phyloP scores from a whole-genome alignment of 2,329 filamentous ascomycete species.

The Colletotrichum brevisporum region DNA sequence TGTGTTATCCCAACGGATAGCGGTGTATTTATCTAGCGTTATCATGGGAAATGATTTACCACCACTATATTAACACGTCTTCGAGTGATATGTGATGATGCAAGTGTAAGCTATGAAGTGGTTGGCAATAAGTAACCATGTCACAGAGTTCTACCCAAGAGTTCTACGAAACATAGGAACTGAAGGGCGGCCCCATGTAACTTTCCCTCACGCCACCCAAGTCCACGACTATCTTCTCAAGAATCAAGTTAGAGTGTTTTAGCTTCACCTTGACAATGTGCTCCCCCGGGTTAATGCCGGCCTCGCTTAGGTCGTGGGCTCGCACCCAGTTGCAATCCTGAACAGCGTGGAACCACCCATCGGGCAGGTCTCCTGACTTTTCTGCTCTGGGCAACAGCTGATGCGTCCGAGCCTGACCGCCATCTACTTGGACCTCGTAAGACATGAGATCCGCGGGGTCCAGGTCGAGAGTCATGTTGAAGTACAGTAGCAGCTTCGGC shows the following conservation, averaged over 20 bases:
- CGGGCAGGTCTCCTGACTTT: conserved; percentile 56
- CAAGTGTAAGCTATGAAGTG: no score
- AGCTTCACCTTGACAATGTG: conserved; percentile 50
- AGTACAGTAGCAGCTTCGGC: conserved; percentile 50
- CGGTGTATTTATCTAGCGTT: no score
- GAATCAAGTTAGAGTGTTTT: conserved; percentile 51
- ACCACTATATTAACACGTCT: not conserved
- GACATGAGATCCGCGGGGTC: conserved; percentile 63
- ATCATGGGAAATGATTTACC: not conserved
- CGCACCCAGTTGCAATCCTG: conserved; percentile 65
- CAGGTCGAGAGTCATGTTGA: conserved; percentile 62
- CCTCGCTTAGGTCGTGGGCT: conserved; percentile 48
- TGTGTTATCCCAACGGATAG: not conserved
- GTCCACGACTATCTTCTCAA: conserved; percentile 55
- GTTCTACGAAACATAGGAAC: conserved; percentile 12
- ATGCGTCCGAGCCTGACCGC: conserved; percentile 49
- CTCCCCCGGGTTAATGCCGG: conserved; percentile 41
- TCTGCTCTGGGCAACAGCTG: conserved; percentile 48
- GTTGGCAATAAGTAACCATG: no score
- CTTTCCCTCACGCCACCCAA: conserved; percentile 49
- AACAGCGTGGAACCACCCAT: conserved; percentile 63
- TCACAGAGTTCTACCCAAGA: not conserved
- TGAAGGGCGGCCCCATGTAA: conserved; percentile 54
- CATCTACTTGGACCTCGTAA: conserved; percentile 65
- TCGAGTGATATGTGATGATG: not conserved